Percentiles rank a stretch among this genome's conserved stretches.
phyloP scores from a whole-genome alignment of 2,329 filamentous ascomycete species.

The Apiospora kogelbergensis region DNA sequence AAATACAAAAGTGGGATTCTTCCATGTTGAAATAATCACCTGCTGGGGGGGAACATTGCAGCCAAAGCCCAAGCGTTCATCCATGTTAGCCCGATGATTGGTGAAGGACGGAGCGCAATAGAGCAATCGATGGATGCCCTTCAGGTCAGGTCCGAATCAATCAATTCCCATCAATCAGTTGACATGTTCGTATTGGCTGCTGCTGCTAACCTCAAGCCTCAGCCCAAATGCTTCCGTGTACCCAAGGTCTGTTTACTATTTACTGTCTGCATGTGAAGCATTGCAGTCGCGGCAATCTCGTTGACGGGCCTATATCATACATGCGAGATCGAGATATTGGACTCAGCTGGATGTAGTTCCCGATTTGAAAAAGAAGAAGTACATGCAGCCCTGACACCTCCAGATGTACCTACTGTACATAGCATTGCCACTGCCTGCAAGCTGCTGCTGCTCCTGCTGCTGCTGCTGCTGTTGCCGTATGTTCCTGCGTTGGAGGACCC shows the following conservation, averaged over 20 bases:
- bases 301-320: background rate
- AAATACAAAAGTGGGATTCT: constrained; percentile 1
- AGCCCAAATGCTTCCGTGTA: background rate
- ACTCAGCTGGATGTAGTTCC: no score
- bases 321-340: background rate
- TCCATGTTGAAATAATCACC: background rate
- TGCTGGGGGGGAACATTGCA: background rate
- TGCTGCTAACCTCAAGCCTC: background rate
- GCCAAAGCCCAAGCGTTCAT: background rate
- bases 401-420: background rate
- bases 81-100: background rate
- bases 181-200: background rate
- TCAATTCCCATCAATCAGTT: background rate
- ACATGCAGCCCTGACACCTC: background rate
- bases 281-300: background rate
- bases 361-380: background rate
- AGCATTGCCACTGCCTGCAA: no score
- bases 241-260: background rate
- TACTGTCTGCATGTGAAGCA: background rate
- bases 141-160: background rate
- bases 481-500: background rate
- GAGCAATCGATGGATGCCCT: background rate
- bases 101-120: background rate
- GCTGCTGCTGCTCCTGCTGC: background rate
- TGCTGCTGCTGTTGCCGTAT: background rate